phyloP scores from a whole-genome alignment of 1,284 basidiomycete genomes.

The Rhodotorula sp. region DNA sequence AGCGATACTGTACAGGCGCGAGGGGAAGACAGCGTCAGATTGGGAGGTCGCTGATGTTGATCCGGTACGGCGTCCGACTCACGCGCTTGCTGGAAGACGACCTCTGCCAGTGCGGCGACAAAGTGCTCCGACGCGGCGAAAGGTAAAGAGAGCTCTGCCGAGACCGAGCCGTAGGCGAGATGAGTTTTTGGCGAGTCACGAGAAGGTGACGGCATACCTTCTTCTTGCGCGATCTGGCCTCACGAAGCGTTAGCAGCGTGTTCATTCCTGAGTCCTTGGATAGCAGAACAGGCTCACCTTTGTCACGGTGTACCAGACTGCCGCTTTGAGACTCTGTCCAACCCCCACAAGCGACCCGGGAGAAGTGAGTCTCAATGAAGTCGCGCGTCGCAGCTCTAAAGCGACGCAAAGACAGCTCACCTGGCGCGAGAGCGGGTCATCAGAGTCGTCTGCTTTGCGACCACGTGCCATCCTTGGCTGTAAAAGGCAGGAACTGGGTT shows the following conservation, averaged over 20 bases:
- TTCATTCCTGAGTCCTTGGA: rapidly evolving
- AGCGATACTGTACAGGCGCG: conserved; percentile 17
- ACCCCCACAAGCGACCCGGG: background rate
- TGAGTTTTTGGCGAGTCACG: background rate
- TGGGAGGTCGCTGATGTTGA: too few relatives aligned
- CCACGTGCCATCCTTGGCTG: background rate
- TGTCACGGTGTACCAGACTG: conserved; percentile 37
- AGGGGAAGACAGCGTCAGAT: background rate
- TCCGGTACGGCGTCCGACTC: background rate
- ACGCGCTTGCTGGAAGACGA: conserved; percentile 37
- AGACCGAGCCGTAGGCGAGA: background rate
- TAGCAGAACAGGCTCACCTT: conserved; percentile 11
- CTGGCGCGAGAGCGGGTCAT: conserved; percentile 18
- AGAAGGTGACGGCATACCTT: conserved; percentile 2
- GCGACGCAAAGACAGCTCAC: too few relatives aligned
- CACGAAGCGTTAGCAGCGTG: background rate
- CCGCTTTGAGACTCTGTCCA: conserved; percentile 27
- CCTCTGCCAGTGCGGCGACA: conserved; percentile 31
- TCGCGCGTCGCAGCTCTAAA: background rate
- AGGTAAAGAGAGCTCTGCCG: conserved; percentile 22
- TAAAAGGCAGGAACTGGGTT: too few relatives aligned
- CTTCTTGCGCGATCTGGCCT: conserved; percentile 35
- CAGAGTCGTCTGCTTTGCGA: background rate
- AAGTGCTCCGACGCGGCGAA: conserved; percentile 36
- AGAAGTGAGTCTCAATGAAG: background rate